Base-by-base conservation (phyloP, 768 basidiomycete genomes). In the Hortiboletus flavorubellus region DNA sequence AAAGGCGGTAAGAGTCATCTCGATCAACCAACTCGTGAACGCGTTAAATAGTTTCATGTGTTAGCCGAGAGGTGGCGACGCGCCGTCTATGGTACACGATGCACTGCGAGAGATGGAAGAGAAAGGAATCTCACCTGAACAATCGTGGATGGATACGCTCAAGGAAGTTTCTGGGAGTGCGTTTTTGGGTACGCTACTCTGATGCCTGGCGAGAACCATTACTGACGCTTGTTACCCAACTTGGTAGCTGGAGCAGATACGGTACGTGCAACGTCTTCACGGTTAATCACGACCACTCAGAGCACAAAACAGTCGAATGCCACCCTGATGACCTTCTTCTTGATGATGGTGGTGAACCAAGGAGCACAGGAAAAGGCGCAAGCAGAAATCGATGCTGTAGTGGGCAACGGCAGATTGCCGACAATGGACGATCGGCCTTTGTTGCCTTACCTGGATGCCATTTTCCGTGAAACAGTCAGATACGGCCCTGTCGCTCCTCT, bases 261-360 rank as follows among this genome's bases (percentile, higher is more conserved):
- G 0, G 59, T 51, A 2, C 10, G 49, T 43, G 37, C 10, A 39
- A 4, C 34, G 9, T 5, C 1, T 23, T 9, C 8, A 18, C 18
- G n/a, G n/a, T 1, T 11, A 10, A 30, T 3, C 10, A 26, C 40
- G 0, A 7, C 21, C 10, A 15, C 14, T 23, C 9, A 43, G 4
- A 3, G 2, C 34, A n/a, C 33, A 2, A 29, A 34, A 44, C 5
- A 61, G 55, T 57, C 59, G 1, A 5, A 43, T 11, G 2, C 44
- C 3, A 15, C 15, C 3, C 9, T 62, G 10, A 54, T 57, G 55
- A 15, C 33, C 0, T 62, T 62, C 14, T 54, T 62, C 29, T 26
- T 59, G 0, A 43, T 63, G 56, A 59, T 62, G 53, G 16, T 54
- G 7, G 4, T 61, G 41, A 40, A 58, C n/a, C 55, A 38, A 3